Conservation (phyloP, 495 filamentous ascomycete genomes). For the Trichocladium antarcticum region DNA sequence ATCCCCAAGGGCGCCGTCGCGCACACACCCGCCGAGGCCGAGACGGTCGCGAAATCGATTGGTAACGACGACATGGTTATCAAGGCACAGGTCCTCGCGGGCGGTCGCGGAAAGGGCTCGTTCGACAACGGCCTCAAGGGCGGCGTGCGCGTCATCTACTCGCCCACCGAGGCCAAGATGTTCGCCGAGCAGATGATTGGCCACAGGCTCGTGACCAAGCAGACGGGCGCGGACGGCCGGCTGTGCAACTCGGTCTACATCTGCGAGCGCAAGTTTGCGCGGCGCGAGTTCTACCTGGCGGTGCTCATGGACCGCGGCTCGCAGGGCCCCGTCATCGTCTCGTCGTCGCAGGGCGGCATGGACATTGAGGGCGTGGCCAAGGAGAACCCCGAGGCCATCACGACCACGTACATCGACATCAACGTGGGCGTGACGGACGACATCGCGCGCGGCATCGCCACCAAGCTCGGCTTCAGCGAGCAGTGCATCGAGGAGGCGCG, state of each 20-base stretch:
- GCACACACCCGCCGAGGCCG: conserved; percentile 72
- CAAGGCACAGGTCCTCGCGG: conserved; percentile 97
- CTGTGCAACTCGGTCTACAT: conserved; percentile 95
- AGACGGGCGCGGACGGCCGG: conserved; percentile 84
- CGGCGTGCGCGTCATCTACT: conserved; percentile 96
- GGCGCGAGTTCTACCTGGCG: conserved; percentile 96
- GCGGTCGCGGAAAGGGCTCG: conserved; percentile 89
- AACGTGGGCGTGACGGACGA: conserved; percentile 90
- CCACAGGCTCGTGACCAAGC: conserved; percentile 98
- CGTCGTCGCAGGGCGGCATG: conserved; percentile 97
- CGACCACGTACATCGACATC: conserved; percentile 85
- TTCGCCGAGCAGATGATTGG: conserved; percentile 99
- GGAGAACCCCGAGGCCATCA: conserved; percentile 92
- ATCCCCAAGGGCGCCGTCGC: conserved; percentile 84
- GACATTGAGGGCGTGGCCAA: conserved; percentile 98
- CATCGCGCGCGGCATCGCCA: conserved; percentile 81
- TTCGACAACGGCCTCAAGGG: conserved; percentile 99
- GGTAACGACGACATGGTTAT: conserved; percentile 96
- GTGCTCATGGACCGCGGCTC: conserved; percentile 92
- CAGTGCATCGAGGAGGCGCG: conserved; percentile 92
- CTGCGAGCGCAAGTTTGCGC: conserved; percentile 98
- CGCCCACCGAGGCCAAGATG: conserved; percentile 76
- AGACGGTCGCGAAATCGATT: conserved; percentile 79
- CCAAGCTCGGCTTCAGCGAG: conserved; percentile 88
- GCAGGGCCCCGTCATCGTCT: conserved; percentile 89